Evolutionary conservation across 2,329 filamentous ascomycete genomes (phyloP), one percentile per base, ranked within the genome.

Genomic region (Tolypocladium ovalisporum): DNA sequence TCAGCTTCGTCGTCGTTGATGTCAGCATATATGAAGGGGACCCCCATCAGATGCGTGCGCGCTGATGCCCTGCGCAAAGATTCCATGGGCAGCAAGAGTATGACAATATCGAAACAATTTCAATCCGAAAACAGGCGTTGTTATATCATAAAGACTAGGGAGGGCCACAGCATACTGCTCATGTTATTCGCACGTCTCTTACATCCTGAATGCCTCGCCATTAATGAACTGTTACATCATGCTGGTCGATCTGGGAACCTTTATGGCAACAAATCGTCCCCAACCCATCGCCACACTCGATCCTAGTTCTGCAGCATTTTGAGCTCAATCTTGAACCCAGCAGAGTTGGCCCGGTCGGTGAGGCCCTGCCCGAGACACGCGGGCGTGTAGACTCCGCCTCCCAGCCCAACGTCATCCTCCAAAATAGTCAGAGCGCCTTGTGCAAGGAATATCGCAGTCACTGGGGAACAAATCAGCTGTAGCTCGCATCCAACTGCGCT

Each of bases 361-460:
- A 83, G 87, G 12, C 77, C 73, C 62, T 86, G 83, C 1, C 88
- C 88, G 2, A 92, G 73, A 56, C 82, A 87, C 0, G 88, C 86
- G 0, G 88, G 84, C 1, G 89, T 92, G 60, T 88, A 82, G 29
- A 90, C 73, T 3, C 88, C 88, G 22, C 88, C 88, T 1, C 76
- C 76, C 15, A 89, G 72, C 39, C 77, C 70, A 15, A 82, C 72
- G 17, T 84, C 78, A 42, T 87, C 85, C 58, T 86, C 76, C 19
- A 90, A 72, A 36, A 92, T 74, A 0, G 84, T 83, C 42, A 81
- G 72, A 4, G 87, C 88, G 15, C 80, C 87, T 64, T 90, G 79
- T 2, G 80, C 79, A 17, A 89, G 66, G 34, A 87, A 76, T 22
- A 85, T 66, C 0, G 79, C 88, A 4, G 87, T 90, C 55, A 89